Percentiles rank a stretch among this genome's conserved stretches.
Evolutionary conservation across 495 filamentous ascomycete species (phyloP).

Genomic region (Pyrenula aspistea): DNA sequence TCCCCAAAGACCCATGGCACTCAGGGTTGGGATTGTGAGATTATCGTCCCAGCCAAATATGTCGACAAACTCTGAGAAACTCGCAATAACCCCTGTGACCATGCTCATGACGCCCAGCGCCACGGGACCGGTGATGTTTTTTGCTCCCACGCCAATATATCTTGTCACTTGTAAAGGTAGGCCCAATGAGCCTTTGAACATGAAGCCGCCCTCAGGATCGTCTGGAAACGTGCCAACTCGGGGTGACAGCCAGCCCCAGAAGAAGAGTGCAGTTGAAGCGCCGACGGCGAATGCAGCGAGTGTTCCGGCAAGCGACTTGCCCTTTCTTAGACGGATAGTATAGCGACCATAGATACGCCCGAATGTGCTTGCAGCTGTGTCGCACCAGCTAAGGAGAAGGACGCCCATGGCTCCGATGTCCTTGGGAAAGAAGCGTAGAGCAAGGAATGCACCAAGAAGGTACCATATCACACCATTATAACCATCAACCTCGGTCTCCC

Average conservation of each 20-base stretch:
- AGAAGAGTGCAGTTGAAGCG: conserved; percentile 64
- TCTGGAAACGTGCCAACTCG: conserved; percentile 51
- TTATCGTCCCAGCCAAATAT: conserved; percentile 94
- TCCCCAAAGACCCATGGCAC: conserved; percentile 81
- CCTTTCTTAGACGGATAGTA: conserved; percentile 69
- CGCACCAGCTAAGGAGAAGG: conserved; percentile 90
- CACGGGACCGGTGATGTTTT: conserved; percentile 43
- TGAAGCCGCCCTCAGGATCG: conserved; percentile 56
- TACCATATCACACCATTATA: conserved; percentile 98
- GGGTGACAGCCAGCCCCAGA: conserved; percentile 81
- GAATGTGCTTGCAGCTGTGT: conserved; percentile 90
- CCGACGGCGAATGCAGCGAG: conserved; percentile 73
- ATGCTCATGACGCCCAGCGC: conserved; percentile 80
- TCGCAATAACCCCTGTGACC: conserved; percentile 76
- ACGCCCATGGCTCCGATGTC: conserved; percentile 86
- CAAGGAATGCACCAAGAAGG: conserved; percentile 76
- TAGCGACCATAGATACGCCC: conserved; percentile 79
- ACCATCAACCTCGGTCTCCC: conserved; percentile 81
- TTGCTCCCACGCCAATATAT: conserved; percentile 25
- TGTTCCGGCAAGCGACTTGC: conserved; percentile 87
- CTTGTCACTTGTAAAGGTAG: conserved; percentile 39
- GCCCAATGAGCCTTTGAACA: conserved; percentile 65
- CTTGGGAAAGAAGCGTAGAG: conserved; percentile 80
- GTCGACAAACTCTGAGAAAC: conserved; percentile 82
- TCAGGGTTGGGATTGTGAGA: conserved; percentile 86